Conservation (phyloP, 2,329 filamentous ascomycete species). For the Didymella segeticola region DNA sequence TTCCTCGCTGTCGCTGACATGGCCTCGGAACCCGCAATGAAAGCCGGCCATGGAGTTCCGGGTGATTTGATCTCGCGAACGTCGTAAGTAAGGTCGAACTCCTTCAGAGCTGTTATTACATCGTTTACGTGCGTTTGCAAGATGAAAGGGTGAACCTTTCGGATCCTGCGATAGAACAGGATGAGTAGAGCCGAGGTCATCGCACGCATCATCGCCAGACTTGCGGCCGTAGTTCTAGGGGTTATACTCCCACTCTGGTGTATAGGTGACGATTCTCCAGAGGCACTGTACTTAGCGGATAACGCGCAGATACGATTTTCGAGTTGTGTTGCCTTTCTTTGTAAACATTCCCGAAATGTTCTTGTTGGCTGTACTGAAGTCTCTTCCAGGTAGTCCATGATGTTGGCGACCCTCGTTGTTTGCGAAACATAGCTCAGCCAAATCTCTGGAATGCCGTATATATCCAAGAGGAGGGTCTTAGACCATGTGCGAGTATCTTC, state of each 20-base stretch:
- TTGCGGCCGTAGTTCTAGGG: not conserved
- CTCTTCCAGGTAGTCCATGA: constrained; percentile 23
- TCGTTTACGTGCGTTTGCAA: constrained; percentile 47
- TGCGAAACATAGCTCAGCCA: constrained; percentile 55
- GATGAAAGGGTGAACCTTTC: constrained; percentile 49
- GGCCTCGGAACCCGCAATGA: constrained; percentile 26
- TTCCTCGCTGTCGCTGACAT: constrained; percentile 15
- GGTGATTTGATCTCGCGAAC: constrained; percentile 12
- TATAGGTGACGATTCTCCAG: not conserved
- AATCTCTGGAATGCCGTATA: constrained; percentile 54
- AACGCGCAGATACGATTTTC: constrained; percentile 26
- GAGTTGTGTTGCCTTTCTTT: constrained; percentile 19
- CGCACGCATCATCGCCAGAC: constrained; percentile 46
- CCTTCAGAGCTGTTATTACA: constrained; percentile 19
- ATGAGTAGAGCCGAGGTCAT: constrained; percentile 52
- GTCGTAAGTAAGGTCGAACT: constrained; percentile 19
- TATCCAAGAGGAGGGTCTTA: constrained; percentile 46
- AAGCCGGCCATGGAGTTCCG: constrained; percentile 27
- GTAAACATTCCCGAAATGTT: constrained; percentile 22
- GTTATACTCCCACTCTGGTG: not conserved
- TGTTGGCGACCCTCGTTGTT: constrained; percentile 53
- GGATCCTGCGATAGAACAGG: constrained; percentile 53
- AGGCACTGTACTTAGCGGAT: constrained; percentile 15
- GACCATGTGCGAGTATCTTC: constrained; percentile 33
- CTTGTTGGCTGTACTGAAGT: constrained; percentile 16